Percentiles rank a stretch among this genome's conserved stretches.
phyloP scores from a whole-genome alignment of 2,329 filamentous ascomycete species.

The Cordyceps javanica region DNA sequence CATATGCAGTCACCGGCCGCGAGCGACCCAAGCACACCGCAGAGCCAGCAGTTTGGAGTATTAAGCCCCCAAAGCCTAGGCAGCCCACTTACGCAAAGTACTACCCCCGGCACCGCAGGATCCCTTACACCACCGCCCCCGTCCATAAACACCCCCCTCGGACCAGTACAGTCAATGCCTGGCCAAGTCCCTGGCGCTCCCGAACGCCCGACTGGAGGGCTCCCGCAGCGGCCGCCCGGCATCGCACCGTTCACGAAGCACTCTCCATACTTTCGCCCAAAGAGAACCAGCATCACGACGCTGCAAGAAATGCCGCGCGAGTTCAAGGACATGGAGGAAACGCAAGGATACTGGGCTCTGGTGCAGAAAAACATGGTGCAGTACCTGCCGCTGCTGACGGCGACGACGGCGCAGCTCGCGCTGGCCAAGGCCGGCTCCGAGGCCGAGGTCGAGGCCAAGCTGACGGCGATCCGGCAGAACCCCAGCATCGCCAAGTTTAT shows the following conservation, averaged over 20 bases:
- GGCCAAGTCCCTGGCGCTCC: conserved; percentile 11
- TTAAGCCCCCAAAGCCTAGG: conserved; percentile 30
- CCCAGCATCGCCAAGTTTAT: conserved; percentile 27
- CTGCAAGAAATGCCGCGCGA: conserved; percentile 27
- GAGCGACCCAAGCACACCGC: conserved; percentile 1
- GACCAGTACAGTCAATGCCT: conserved; percentile 3
- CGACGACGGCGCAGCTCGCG: conserved; percentile 25
- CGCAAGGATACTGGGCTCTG: conserved; percentile 32
- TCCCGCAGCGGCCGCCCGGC: conserved; percentile 21
- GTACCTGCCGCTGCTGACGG: conserved; percentile 29
- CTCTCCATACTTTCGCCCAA: conserved; percentile 31
- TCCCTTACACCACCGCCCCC: neutral
- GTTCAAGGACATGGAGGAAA: conserved; percentile 29
- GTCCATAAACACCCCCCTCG: conserved; percentile 8
- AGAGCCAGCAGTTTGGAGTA: conserved; percentile 17
- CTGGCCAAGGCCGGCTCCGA: conserved; percentile 22
- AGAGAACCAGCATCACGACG: conserved; percentile 23
- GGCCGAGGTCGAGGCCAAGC: conserved; percentile 24
- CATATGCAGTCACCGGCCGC: neutral
- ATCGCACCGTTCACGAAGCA: conserved; percentile 33
- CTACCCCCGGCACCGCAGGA: neutral
- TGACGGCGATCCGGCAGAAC: conserved; percentile 26
- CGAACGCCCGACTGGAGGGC: conserved; percentile 13
- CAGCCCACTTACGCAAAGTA: conserved; percentile 18
- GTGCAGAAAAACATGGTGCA: conserved; percentile 32